These are phyloP conservation scores for Cytospora piceicola DNA, from an alignment of 2,329 filamentous ascomycete species.

Conservation along the genomic window DNA sequence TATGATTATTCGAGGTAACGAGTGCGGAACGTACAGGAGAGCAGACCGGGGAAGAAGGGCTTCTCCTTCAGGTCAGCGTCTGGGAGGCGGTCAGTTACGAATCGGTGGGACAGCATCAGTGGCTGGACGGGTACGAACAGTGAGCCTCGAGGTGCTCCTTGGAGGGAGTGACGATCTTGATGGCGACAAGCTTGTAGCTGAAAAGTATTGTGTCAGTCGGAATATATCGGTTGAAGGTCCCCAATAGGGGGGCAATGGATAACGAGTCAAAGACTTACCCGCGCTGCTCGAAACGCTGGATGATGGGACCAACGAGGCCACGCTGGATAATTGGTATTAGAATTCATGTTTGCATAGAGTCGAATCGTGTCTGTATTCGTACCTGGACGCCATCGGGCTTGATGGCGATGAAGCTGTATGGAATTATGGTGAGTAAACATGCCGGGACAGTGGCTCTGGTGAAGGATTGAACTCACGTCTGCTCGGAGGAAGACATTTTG, in stretches of 20 bases:
- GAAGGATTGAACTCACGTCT: slow-evolving; percentile 69
- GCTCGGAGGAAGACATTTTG: slow-evolving; percentile 75
- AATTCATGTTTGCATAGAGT: background rate
- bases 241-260: slow-evolving; percentile 17
- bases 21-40: slow-evolving; percentile 70
- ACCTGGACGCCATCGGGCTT: slow-evolving; percentile 99
- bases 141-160: slow-evolving; percentile 98
- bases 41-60: slow-evolving; percentile 95
- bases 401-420: slow-evolving; percentile 94
- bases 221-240: slow-evolving; percentile 5
- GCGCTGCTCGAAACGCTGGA: slow-evolving; percentile 96
- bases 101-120: slow-evolving; percentile 22
- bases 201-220: slow-evolving; percentile 26
- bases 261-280: slow-evolving; percentile 59
- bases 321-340: slow-evolving; percentile 61
- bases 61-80: slow-evolving; percentile 88
- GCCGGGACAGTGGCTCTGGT: background rate
- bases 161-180: slow-evolving; percentile 89
- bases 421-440: slow-evolving; percentile 27
- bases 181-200: slow-evolving; percentile 96
- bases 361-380: slow-evolving; percentile 40
- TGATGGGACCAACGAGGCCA: slow-evolving; percentile 96
- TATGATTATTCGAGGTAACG: background rate
- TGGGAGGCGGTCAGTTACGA: slow-evolving; percentile 42
- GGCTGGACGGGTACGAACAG: slow-evolving; percentile 57